phyloP scores from a whole-genome alignment of 495 filamentous ascomycete species.

The Penicillium salamii region DNA sequence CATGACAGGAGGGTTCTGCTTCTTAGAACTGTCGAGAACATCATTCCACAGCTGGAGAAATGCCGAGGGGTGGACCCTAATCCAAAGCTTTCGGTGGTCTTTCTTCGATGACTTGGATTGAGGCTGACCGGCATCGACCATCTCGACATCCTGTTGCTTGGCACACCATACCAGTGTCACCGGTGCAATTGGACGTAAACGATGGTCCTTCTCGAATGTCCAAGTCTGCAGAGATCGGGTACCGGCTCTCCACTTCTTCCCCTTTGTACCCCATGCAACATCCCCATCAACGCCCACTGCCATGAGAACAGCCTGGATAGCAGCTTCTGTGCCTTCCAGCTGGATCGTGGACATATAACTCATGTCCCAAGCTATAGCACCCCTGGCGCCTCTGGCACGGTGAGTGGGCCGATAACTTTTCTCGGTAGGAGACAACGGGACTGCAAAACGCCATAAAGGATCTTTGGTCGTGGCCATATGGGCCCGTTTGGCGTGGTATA shows the following conservation, averaged over 20 bases:
- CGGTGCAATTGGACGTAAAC: constrained; percentile 64
- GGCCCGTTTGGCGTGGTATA: constrained; percentile 91
- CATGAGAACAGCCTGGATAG: constrained; percentile 62
- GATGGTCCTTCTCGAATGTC: constrained; percentile 57
- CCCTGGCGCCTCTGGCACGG: constrained; percentile 66
- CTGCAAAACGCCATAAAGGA: constrained; percentile 83
- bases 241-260: constrained; percentile 72
- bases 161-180: constrained; percentile 70
- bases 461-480: constrained; percentile 75
- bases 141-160: constrained; percentile 34
- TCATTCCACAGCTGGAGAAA: constrained; percentile 83
- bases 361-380: constrained; percentile 84
- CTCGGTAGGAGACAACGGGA: constrained; percentile 79
- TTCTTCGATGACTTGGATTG: constrained; percentile 31
- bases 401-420: constrained; percentile 89
- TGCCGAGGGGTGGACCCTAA: constrained; percentile 83
- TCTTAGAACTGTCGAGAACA: constrained; percentile 64
- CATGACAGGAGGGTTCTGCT: constrained; percentile 66
- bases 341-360: constrained; percentile 90
- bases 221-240: constrained; percentile 66
- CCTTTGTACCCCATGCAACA: constrained; percentile 57
- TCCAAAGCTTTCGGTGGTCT: constrained; percentile 57
- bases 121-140: constrained; percentile 26
- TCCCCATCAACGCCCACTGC: constrained; percentile 56
- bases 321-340: constrained; percentile 63